Evolutionary conservation across 495 filamentous ascomycete genomes (phyloP), one percentile per base, ranked within the genome.

Genomic region (Clohesyomyces aquaticus): DNA sequence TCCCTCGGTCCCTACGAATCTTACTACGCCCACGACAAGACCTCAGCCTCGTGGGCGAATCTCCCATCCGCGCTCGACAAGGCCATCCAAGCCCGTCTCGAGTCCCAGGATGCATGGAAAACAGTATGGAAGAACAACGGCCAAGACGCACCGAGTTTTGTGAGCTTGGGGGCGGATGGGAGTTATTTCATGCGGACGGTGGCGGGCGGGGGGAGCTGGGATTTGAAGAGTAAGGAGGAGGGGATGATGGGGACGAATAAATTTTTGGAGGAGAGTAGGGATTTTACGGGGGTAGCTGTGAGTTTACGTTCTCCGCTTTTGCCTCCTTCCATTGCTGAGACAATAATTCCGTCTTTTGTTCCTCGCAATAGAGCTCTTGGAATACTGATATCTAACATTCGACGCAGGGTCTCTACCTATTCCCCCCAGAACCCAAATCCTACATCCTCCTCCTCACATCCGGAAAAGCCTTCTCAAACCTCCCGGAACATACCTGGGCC

Each of bases 401-500:
- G 8, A 18, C 18, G 19, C 54, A 69, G 66, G 66, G 66, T 38
- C 61, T 69, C 18, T 69, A 59, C 38, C 62, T 69, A 22, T 69
- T 69, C 46, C 67, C 61, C 23, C n/a, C 23, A 9, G n/a, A 46
- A n/a, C 56, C 67, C 27, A 27, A 57, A 12, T 57, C 51, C 21
- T 69, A 69, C 62, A 47, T 69, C 25, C 35, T 69, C 2, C 46
- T 65, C 22, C 62, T 65, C 67, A 54, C 47, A 2, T 28, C 56
- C 21, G 67, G 67, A 26, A 65, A 65, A 61, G 62, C 67, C 26
- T 69, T 62, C 58, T 62, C 61, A 10, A 69, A 69, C 18, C 62
- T 69, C 9, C 67, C 67, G 0, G 61, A 65, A 42, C 58, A 65
- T 41, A 69, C 67, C 28, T 69, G 67, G 67, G 9, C 42, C 0